These are phyloP conservation scores for Hibiscus tridactylites DNA, from an alignment of 345 rosid species.

Conservation along the genomic window DNA sequence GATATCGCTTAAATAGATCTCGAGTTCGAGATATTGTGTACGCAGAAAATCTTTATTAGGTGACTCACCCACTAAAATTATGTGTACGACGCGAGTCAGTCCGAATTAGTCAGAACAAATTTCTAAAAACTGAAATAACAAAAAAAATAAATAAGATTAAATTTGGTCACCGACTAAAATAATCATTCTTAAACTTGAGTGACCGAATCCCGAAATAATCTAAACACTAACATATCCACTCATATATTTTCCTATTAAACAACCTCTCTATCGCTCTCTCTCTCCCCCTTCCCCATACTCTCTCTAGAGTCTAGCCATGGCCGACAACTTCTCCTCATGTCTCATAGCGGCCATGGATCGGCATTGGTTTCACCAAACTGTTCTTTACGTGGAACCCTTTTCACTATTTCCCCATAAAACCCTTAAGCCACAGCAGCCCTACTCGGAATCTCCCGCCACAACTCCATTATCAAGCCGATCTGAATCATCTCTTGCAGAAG, in stretches of 20 bases:
- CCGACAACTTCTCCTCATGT: conserved; percentile 24
- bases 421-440: conserved; percentile 6
- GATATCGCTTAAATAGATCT: too few relatives aligned
- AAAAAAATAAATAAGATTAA: too few relatives aligned
- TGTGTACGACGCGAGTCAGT: too few relatives aligned
- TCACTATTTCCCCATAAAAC: conserved; percentile 10
- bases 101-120: too few relatives aligned
- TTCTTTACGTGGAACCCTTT: conserved; percentile 30
- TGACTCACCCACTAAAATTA: too few relatives aligned
- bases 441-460: neutral
- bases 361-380: conserved; percentile 48
- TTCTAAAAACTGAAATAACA: too few relatives aligned
- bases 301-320: conserved; percentile 18
- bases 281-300: neutral
- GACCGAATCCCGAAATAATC: neutral
- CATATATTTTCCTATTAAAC: neutral
- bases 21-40: too few relatives aligned
- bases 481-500: conserved; percentile 13
- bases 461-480: conserved; percentile 8
- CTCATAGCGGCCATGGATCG: conserved; percentile 44
- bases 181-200: neutral
- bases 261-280: neutral
- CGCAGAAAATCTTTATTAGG: too few relatives aligned
- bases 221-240: too few relatives aligned
- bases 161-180: too few relatives aligned